Conservation (phyloP, 768 basidiomycete genomes). For the Leccinum uliginosum region DNA sequence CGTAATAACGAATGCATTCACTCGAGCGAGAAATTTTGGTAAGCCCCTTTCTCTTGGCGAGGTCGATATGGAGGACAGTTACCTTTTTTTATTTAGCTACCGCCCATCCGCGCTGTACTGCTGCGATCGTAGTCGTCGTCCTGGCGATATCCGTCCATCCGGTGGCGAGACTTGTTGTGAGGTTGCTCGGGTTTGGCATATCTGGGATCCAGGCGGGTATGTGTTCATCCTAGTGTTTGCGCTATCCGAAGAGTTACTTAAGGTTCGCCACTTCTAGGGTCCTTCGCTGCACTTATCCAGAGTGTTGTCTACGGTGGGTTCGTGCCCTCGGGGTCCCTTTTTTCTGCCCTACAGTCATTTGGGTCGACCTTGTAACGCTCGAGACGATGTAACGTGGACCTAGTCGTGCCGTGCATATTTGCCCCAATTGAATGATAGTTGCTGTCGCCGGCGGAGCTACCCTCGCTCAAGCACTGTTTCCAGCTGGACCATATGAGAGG, state of each 20-base stretch:
- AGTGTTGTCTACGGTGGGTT: background rate
- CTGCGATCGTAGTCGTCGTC: background rate
- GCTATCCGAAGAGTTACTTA: background rate
- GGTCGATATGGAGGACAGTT: background rate
- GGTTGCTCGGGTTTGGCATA: background rate
- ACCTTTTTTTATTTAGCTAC: background rate
- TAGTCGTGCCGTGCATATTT: background rate
- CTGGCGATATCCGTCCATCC: background rate
- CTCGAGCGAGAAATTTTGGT: background rate
- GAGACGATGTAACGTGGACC: background rate
- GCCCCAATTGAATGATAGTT: background rate
- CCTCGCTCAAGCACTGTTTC: background rate
- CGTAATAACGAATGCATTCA: background rate
- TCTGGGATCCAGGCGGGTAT: background rate
- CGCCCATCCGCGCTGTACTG: background rate
- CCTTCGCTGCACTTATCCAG: background rate
- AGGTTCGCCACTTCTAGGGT: background rate
- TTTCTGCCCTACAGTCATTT: constrained; percentile 8
- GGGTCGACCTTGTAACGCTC: background rate
- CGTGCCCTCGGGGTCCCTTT: background rate
- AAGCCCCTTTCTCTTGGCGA: background rate
- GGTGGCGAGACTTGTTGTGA: background rate
- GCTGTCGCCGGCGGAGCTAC: too few species aligned
- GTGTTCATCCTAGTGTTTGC: background rate
- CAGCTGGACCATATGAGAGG: background rate